Percentiles rank a stretch among this genome's conserved stretches.
phyloP scores from a whole-genome alignment of 2,329 filamentous ascomycete species.

The Aureobasidium namibiae region DNA sequence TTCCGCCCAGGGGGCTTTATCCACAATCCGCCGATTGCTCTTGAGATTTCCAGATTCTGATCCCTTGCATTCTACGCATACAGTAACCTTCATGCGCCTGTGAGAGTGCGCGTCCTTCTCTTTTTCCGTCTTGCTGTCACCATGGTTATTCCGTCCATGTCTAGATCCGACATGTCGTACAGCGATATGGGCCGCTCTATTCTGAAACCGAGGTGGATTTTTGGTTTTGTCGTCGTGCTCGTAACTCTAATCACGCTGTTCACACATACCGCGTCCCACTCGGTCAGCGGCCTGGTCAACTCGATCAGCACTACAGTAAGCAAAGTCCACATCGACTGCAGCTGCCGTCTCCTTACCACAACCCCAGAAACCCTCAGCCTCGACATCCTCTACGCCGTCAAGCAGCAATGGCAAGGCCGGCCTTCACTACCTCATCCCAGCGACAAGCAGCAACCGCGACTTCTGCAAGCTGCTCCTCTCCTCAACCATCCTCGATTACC shows the following conservation, averaged over 20 bases:
- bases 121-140: neutral
- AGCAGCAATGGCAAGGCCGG: neutral
- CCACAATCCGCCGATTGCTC: neutral
- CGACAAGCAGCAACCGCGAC: conserved; percentile 38
- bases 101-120: neutral
- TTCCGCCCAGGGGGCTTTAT: neutral
- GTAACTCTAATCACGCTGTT: conserved; percentile 9
- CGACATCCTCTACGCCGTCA: neutral
- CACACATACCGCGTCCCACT: neutral
- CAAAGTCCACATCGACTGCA: neutral
- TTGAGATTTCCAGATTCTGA: neutral
- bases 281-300: neutral
- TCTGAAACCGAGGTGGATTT: conserved; percentile 4
- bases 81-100: neutral
- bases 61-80: neutral
- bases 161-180: neutral
- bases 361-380: neutral
- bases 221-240: neutral
- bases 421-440: conserved; percentile 50
- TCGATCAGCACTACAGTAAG: neutral
- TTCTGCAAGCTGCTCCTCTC: conserved; percentile 51
- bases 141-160: neutral
- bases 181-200: conserved; percentile 1
- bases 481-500: conserved; percentile 51
- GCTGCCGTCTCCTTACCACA: neutral